Percentiles rank a stretch among this genome's conserved stretches.
phyloP scores from a whole-genome alignment of 345 rosid species.

The Gynandropsis gynandra region DNA sequence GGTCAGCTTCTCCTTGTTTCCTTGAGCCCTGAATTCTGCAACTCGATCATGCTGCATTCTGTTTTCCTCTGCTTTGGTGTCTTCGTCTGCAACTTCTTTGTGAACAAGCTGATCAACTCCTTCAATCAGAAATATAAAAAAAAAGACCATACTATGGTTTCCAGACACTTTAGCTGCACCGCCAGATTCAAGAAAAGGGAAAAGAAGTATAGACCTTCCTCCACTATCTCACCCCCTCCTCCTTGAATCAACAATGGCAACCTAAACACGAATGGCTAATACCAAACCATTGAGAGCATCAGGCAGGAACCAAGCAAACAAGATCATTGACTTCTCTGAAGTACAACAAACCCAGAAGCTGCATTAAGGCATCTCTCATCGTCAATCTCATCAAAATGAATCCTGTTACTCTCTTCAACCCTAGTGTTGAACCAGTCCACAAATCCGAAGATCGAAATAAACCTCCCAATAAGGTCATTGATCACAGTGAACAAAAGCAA shows the following conservation, averaged over 20 bases:
- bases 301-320: conserved; percentile 70
- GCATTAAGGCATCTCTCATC: conserved; percentile 77
- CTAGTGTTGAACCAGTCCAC: conserved; percentile 74
- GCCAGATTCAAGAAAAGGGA: conserved; percentile 67
- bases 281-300: conserved; percentile 62
- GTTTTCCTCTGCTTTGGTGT: no score
- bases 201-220: conserved; percentile 77
- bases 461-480: conserved; percentile 59
- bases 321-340: conserved; percentile 82
- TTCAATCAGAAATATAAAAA: conserved; percentile 47
- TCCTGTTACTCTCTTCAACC: conserved; percentile 71
- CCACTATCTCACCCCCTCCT: conserved; percentile 77
- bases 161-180: conserved; percentile 68
- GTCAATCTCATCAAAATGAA: conserved; percentile 89
- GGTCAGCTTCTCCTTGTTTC: no score
- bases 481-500: conserved; percentile 62
- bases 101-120: no score
- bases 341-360: conserved; percentile 79
- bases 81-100: no score
- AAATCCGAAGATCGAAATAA: conserved; percentile 39
- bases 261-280: conserved; percentile 78
- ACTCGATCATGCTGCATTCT: no score
- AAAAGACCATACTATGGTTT: conserved; percentile 64
- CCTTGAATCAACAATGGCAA: conserved; percentile 75
- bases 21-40: no score